These are phyloP conservation scores for Coleophoma eucalyptorum DNA, from an alignment of 2,329 filamentous ascomycete species.

Conservation along the genomic window DNA sequence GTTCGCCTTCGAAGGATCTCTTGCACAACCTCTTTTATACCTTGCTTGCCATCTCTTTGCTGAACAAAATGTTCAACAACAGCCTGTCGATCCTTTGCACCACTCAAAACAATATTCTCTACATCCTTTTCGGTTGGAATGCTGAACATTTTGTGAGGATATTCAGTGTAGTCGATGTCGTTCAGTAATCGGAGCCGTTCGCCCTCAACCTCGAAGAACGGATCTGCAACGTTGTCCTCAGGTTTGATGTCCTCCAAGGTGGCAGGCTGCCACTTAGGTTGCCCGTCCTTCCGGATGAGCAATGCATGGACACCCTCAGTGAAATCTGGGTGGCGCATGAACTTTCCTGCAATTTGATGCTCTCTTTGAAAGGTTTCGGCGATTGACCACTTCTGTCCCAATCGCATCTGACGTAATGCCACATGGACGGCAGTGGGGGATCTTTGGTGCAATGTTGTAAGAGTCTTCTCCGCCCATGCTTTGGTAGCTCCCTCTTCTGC, in stretches of 20 bases:
- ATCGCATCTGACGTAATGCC: constrained; percentile 75
- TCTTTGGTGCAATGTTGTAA: constrained; percentile 69
- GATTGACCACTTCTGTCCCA: constrained; percentile 75
- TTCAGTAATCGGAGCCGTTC: constrained; percentile 57
- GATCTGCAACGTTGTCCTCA: constrained; percentile 49
- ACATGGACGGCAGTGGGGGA: constrained; percentile 88
- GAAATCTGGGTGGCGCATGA: constrained; percentile 92
- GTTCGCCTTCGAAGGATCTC: constrained; percentile 68
- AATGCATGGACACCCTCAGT: constrained; percentile 83
- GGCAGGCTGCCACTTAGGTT: constrained; percentile 66
- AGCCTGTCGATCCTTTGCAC: constrained; percentile 43
- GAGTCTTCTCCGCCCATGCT: constrained; percentile 76
- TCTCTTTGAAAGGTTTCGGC: constrained; percentile 81
- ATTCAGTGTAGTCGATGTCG: constrained; percentile 60
- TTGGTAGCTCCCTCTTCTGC: constrained; percentile 39
- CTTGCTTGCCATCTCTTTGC: constrained; percentile 60
- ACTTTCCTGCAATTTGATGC: constrained; percentile 76
- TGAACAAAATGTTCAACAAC: constrained; percentile 61
- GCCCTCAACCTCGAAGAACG: constrained; percentile 62
- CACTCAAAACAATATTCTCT: constrained; percentile 36
- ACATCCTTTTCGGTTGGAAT: constrained; percentile 70
- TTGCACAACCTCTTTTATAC: constrained; percentile 62
- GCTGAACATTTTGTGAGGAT: constrained; percentile 63
- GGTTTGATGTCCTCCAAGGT: constrained; percentile 63
- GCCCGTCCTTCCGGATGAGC: constrained; percentile 62